phyloP scores from a whole-genome alignment of 305 asterid species.

The Solanum aculeatissimum region DNA sequence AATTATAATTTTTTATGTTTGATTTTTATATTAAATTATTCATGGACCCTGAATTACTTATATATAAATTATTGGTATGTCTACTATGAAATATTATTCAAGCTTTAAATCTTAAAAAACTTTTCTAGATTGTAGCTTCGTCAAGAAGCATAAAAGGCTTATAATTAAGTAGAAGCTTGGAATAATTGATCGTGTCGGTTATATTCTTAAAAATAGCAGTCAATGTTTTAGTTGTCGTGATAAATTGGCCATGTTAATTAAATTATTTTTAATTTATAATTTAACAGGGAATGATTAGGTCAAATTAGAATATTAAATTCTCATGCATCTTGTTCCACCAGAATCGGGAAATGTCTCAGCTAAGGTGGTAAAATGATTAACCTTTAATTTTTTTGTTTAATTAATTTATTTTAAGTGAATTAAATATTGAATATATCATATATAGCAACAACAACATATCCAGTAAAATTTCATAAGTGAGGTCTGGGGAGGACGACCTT shows the following conservation, averaged over 20 bases:
- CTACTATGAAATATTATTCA: not conserved
- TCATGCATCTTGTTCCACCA: not conserved
- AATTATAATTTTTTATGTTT: accelerated
- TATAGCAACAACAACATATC: no score
- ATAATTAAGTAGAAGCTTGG: not conserved
- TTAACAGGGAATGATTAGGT: not conserved
- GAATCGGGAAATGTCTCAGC: not conserved
- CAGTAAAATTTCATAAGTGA: no score
- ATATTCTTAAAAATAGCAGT: not conserved
- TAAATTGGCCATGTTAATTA: not conserved
- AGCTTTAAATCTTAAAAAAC: not conserved
- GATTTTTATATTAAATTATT: not conserved
- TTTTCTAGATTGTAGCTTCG: not conserved
- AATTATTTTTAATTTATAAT: not conserved
- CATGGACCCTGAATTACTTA: not conserved
- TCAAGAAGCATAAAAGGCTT: not conserved
- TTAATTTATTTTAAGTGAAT: not conserved
- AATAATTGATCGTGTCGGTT: not conserved
- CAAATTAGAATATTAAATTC: not conserved
- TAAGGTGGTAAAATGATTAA: not conserved
- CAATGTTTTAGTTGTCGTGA: not conserved
- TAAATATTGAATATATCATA: not conserved
- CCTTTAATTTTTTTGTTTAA: not conserved
- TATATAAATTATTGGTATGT: not conserved
- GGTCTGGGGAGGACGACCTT: no score